phyloP scores from a whole-genome alignment of 169 alveolate genomes.

The Hepatocystis sp. region DNA sequence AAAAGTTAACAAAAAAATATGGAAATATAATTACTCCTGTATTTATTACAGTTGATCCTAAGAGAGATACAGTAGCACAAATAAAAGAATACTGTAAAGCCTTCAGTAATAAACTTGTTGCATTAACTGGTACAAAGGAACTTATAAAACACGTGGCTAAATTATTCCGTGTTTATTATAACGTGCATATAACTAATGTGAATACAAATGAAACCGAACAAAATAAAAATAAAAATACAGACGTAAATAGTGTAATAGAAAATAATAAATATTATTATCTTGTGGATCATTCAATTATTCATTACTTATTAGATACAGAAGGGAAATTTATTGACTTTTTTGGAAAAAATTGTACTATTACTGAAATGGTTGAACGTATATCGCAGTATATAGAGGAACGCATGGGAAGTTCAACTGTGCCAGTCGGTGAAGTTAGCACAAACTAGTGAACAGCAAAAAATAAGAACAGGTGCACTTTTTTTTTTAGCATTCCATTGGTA shows the following conservation, averaged over 20 bases:
- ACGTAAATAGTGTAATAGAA: constrained; percentile 69
- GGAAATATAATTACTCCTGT: constrained; percentile 83
- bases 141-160: constrained; percentile 80
- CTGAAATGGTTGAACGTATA: constrained; percentile 82
- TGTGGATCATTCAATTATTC: constrained; percentile 93
- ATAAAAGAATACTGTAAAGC: constrained; percentile 78
- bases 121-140: constrained; percentile 85
- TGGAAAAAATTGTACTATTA: constrained; percentile 90
- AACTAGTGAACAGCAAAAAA: no score
- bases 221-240: no score
- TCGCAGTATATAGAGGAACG: constrained; percentile 50
- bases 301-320: constrained; percentile 86
- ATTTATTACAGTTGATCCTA: constrained; percentile 85
- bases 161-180: constrained; percentile 84
- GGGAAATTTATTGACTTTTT: constrained; percentile 92
- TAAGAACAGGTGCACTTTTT: no score
- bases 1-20: constrained; percentile 76
- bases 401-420: no score
- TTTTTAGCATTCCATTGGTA: no score
- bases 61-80: constrained; percentile 81
- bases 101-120: constrained; percentile 80
- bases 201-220: not conserved
- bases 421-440: no score
- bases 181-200: constrained; percentile 34
- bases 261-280: constrained; percentile 85